These are phyloP conservation scores for Excoecaria agallocha DNA, from an alignment of 345 rosid genomes.

Conservation along the genomic window DNA sequence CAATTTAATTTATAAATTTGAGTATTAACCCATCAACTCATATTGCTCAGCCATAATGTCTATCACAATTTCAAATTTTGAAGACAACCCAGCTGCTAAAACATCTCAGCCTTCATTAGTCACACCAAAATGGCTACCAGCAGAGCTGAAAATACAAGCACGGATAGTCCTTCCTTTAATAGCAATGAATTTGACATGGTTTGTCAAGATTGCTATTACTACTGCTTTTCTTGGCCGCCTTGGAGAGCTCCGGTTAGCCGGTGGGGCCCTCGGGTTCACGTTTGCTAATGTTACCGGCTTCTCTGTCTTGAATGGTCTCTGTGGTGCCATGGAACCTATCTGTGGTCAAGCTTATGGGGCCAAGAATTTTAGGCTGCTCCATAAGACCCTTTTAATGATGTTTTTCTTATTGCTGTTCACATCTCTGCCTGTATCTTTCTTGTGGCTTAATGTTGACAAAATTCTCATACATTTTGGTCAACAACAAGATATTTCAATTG, in stretches of 20 bases:
- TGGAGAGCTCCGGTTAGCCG: slow-evolving; percentile 74
- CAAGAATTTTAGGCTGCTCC: slow-evolving; percentile 73
- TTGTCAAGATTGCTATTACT: slow-evolving; percentile 65
- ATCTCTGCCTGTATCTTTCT: slow-evolving; percentile 54
- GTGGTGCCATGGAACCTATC: slow-evolving; percentile 85
- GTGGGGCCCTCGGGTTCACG: slow-evolving; percentile 79
- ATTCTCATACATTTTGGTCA: slow-evolving; percentile 65
- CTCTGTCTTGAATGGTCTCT: slow-evolving; percentile 77
- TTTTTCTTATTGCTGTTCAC: slow-evolving; percentile 44
- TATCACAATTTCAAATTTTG: slow-evolving; percentile 15
- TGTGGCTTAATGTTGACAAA: slow-evolving; percentile 77
- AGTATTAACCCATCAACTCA: neutral
- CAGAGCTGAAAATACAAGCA: slow-evolving; percentile 59
- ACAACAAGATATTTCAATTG: slow-evolving; percentile 53
- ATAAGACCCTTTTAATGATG: slow-evolving; percentile 73
- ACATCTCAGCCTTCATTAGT: slow-evolving; percentile 18
- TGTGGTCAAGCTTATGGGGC: slow-evolving; percentile 96
- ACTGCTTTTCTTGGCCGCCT: slow-evolving; percentile 76
- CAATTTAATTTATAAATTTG: neutral
- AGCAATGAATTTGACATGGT: slow-evolving; percentile 83
- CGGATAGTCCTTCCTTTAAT: slow-evolving; percentile 54
- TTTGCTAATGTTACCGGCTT: slow-evolving; percentile 89
- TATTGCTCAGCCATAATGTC: slow-evolving; percentile 25
- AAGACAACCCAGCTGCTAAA: slow-evolving; percentile 18
- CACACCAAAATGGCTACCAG: slow-evolving; percentile 31